A percentile compares a stretch with the other conserved stretches of the same genome.
Conservation (phyloP, 2,329 filamentous ascomycete genomes). For the Arthroderma sp. region DNA sequence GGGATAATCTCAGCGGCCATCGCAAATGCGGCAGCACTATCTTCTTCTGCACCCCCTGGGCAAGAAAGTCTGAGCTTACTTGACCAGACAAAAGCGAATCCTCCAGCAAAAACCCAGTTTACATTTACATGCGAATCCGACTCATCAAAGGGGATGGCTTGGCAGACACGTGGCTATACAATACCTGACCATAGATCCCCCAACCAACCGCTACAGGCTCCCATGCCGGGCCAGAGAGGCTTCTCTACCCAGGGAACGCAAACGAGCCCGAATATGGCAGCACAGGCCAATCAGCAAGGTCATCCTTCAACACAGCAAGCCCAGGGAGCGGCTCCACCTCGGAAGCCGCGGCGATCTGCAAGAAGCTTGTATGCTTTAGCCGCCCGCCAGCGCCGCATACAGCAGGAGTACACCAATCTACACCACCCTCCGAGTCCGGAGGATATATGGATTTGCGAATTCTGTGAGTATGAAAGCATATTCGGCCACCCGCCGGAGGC, state of each 20-base stretch:
- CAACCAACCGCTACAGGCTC: conserved; percentile 21
- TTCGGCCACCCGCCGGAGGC: conserved; percentile 78
- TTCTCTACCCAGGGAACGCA: conserved; percentile 43
- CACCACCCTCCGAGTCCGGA: conserved; percentile 57
- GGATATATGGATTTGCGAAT: conserved; percentile 91
- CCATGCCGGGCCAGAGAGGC: conserved; percentile 24
- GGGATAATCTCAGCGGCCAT: conserved; percentile 90
- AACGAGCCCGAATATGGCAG: conserved; percentile 38
- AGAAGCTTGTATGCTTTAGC: conserved; percentile 61
- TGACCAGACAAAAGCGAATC: conserved; percentile 51
- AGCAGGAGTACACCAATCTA: conserved; percentile 64
- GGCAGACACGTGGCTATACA: conserved; percentile 48
- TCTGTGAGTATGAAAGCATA: conserved; percentile 94
- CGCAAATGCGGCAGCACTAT: conserved; percentile 66
- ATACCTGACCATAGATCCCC: conserved; percentile 24
- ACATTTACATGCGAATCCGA: conserved; percentile 94
- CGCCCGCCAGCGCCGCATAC: conserved; percentile 61
- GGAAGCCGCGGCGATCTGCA: conserved; percentile 52
- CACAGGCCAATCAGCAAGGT: conserved; percentile 13
- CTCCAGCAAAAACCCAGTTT: conserved; percentile 71
- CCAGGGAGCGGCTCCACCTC: conserved; percentile 34
- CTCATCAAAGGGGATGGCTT: conserved; percentile 63
- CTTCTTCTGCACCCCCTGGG: conserved; percentile 44
- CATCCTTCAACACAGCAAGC: conserved; percentile 21
- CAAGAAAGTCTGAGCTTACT: conserved; percentile 70